Base-by-base conservation (phyloP, 768 basidiomycete genomes). In the Pulveroboletus sp. region DNA sequence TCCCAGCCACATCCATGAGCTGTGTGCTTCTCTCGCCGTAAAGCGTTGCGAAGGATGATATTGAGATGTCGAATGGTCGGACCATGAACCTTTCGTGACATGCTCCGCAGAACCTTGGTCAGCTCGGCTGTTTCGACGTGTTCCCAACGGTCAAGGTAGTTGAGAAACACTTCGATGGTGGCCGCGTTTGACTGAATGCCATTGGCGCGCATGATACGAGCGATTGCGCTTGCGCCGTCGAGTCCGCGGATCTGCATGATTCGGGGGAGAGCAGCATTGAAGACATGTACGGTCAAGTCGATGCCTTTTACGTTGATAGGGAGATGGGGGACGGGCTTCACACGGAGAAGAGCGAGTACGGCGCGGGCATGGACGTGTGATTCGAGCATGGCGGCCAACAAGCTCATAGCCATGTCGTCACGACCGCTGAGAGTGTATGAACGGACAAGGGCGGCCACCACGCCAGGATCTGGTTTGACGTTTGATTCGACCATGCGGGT, bases 231-330 rank as follows among this genome's bases (percentile, higher is more conserved):
- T 45, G 79, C 73, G 31, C 71, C 75, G 32, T 66, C 51, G 39
- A 88, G 64, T 34, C 85, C 84, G 50, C 71, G 71, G 34, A 68
- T 65, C 20, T 59, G 63, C 46, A 87, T 62, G 19, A 79, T 51
- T 33, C 79, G 79, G 42, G 69, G 68, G 12, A 89, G 67, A 17
- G 85, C 65, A 17, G 80, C 73, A 60, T 91, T 89, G 69, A 87
- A 79, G 23, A 87, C 66, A 43, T 74, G 69, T 32, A 69, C 64
- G 7, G 73, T 73, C 29, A 75, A 75, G 13, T 23, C 55, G 10
- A 62, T 51, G 37, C 54, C 64, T 29, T 53, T 52, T 23, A 78
- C 58, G 31, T 62, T 35, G 45, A 68, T 43, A 23, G 64, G 65
- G 16, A 57, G 54, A 21, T 35, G 40, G 29, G 48, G 46, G 9